Evolutionary conservation across 2,329 filamentous ascomycete species (phyloP), one percentile per base, ranked within the genome.

Genomic region (Fusarium chaquense): DNA sequence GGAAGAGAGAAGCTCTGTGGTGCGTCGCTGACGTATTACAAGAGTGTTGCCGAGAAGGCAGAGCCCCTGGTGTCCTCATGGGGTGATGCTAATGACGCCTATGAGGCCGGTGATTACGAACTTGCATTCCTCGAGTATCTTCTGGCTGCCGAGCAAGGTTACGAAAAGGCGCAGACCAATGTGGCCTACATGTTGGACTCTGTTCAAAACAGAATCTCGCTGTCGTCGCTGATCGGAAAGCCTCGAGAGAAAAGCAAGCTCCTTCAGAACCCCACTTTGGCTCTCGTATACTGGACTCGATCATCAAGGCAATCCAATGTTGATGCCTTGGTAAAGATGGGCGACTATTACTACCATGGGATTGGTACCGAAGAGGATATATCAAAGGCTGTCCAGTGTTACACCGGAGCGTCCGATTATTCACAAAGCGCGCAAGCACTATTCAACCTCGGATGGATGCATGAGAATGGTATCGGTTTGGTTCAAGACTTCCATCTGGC

Each of bases 401-500:
- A 99, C 75, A 91, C 92, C 55, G 92, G 93, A 6, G 96, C 96
- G 2, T 94, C 94, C 0, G 96, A 99, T 76, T 94, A 92, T 63
- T 90, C 95, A 72, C 91, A 94, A 76, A 97, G 93, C 73, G 96
- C 95, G 4, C 97, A 99, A 80, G 96, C 97, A 16, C 89, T 98
- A 60, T 99, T 94, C 88, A 98, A 99, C 75, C 84, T 99, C 16
- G 97, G 96, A 7, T 99, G 96, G 96, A 98, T 99, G 95, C 94
- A 99, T 76, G 96, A 99, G 81, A 98, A 98, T 76, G 96, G 96
- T 10, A 86, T 98, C 51, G 93, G 94, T 3, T 87, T 98, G 22
- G 91, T 92, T 57, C 96, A 99, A 78, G 96, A 99, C 77, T 99
- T 97, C 78, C 96, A 99, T 76, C 89, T 99, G 59, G 96, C 97